phyloP scores from a whole-genome alignment of 305 asterid genomes.

The Coffea humblotiana region DNA sequence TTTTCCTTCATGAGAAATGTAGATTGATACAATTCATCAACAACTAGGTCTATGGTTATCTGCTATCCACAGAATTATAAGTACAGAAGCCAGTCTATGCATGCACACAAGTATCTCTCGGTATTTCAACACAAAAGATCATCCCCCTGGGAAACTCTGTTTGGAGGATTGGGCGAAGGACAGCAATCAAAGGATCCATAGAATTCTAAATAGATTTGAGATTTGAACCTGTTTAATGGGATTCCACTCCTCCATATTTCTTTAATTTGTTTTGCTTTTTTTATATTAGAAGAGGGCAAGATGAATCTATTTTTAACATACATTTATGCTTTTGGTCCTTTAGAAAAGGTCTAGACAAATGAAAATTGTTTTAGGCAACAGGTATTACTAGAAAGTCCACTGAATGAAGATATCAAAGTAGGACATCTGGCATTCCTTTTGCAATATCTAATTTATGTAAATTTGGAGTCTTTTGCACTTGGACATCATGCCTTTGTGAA shows the following conservation, averaged over 20 bases:
- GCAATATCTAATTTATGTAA: background rate
- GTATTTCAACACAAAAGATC: background rate
- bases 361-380: too few relatives aligned
- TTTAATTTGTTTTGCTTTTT: background rate
- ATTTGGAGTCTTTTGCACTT: background rate
- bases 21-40: background rate
- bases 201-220: background rate
- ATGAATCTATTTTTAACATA: background rate
- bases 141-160: background rate
- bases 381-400: background rate
- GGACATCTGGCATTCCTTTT: background rate
- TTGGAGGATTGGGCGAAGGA: background rate
- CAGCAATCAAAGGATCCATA: background rate
- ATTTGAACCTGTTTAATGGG: background rate
- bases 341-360: background rate
- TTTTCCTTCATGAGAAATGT: slow-evolving; percentile 4
- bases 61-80: background rate
- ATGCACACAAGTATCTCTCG: background rate
- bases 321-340: background rate
- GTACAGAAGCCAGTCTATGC: background rate
- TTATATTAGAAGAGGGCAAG: background rate
- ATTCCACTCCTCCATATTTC: background rate
- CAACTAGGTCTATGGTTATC: background rate
- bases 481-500: background rate
- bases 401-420: background rate